phyloP scores from a whole-genome alignment of 306 rosid species.

The Lathyrus aphaca region DNA sequence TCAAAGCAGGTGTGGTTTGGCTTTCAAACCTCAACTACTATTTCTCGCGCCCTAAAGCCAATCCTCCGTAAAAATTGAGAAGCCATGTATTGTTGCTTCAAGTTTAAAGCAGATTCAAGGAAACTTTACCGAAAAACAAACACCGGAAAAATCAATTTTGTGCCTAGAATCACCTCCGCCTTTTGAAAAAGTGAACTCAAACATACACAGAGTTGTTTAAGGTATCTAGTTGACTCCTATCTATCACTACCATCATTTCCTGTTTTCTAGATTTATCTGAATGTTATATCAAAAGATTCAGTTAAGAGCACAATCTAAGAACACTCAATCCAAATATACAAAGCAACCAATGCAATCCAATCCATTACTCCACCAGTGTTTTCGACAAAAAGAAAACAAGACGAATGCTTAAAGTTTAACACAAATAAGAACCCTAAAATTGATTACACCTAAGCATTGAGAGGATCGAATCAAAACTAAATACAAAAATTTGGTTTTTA shows the following conservation, averaged over 20 bases:
- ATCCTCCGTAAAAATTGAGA: no score
- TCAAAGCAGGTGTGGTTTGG: no score
- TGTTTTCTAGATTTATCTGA: background rate
- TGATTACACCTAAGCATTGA: background rate
- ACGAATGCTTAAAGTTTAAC: background rate
- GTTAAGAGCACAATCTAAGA: constrained; percentile 7
- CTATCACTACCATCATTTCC: no score
- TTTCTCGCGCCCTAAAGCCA: background rate
- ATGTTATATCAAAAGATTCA: constrained; percentile 15
- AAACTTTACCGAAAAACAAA: background rate
- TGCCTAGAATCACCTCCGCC: no score
- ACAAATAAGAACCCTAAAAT: background rate
- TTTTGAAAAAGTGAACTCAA: no score
- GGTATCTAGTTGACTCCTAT: no score
- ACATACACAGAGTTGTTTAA: no score
- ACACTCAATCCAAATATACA: constrained; percentile 18
- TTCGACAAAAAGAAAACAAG: background rate
- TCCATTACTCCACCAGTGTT: constrained; percentile 11
- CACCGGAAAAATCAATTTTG: no score
- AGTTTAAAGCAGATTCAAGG: background rate
- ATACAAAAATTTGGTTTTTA: no score
- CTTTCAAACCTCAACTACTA: background rate
- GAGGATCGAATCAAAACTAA: background rate
- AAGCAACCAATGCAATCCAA: background rate
- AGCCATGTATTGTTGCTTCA: background rate